Conservation (phyloP, 805 yeast species). For the Kodamaea neixiangensis region DNA sequence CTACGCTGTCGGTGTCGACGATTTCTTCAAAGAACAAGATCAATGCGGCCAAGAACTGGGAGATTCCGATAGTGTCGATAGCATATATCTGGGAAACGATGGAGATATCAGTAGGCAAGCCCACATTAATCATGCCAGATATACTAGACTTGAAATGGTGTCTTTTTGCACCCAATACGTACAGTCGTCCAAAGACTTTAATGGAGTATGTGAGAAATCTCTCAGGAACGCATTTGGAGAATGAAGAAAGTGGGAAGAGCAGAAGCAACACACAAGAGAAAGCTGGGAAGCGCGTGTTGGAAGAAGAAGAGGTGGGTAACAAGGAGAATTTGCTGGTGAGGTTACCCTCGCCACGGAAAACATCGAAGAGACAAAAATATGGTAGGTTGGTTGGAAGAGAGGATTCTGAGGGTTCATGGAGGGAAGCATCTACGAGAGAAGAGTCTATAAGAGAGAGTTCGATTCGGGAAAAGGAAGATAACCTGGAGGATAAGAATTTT, state of each 20-base stretch:
- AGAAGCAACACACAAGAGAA: slow-evolving; percentile 1
- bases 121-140: slow-evolving; percentile 34
- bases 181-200: slow-evolving; percentile 25
- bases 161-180: slow-evolving; percentile 48
- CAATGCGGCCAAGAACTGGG: slow-evolving; percentile 57
- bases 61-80: slow-evolving; percentile 57
- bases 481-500: neutral
- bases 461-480: neutral
- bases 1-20: slow-evolving; percentile 31
- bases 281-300: slow-evolving; percentile 18
- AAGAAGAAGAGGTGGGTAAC: neutral
- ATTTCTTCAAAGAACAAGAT: slow-evolving; percentile 55
- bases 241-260: slow-evolving; percentile 2
- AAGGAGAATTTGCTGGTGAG: neutral
- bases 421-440: neutral
- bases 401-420: neutral
- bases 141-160: slow-evolving; percentile 55
- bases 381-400: slow-evolving; percentile 47
- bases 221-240: slow-evolving; percentile 8
- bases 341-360: slow-evolving; percentile 56
- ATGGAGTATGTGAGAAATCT: slow-evolving; percentile 20
- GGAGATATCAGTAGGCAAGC: slow-evolving; percentile 28
- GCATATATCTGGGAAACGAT: slow-evolving; percentile 56
- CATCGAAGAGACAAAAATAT: slow-evolving; percentile 41
- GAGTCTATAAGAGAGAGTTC: neutral